phyloP scores from a whole-genome alignment of 352 stramenopile genomes.

The Phytophthora melonis region DNA sequence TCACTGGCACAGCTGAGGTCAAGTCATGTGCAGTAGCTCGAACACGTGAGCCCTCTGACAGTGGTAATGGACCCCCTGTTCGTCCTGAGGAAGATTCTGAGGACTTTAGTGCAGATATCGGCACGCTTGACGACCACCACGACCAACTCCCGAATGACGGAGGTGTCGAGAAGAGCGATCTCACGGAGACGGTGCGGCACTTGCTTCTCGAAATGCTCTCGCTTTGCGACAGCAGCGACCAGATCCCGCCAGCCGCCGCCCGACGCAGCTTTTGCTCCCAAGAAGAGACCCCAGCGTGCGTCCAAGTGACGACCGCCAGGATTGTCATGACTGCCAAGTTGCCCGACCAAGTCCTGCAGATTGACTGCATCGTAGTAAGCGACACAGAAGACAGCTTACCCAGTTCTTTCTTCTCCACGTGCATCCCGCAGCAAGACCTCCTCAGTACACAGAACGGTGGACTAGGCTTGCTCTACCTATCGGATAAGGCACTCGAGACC shows the following conservation, averaged over 20 bases:
- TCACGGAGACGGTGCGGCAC: conserved; percentile 5
- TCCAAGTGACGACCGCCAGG: not conserved
- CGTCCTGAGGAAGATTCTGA: not conserved
- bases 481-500: conserved; percentile 22
- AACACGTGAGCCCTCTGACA: not conserved
- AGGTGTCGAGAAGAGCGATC: not conserved
- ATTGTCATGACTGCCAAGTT: conserved; percentile 34
- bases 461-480: conserved; percentile 30
- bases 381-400: not conserved
- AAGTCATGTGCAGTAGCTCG: conserved; percentile 2
- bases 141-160: conserved; percentile 1
- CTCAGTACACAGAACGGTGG: not conserved
- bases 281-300: not conserved
- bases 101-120: conserved; percentile 20
- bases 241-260: conserved; percentile 18
- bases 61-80: not conserved
- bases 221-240: conserved; percentile 27
- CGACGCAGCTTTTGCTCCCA: conserved; percentile 5
- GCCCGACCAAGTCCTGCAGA: conserved; percentile 21
- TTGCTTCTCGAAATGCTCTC: conserved; percentile 22
- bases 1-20: conserved; percentile 12
- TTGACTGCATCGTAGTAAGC: conserved; percentile 18
- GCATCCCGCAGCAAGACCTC: conserved; percentile 25
- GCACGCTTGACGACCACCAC: conserved; percentile 16
- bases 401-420: conserved; percentile 14